These are phyloP conservation scores for Psilocybe cubensis DNA, from an alignment of 768 basidiomycete genomes.

Conservation along the genomic window DNA sequence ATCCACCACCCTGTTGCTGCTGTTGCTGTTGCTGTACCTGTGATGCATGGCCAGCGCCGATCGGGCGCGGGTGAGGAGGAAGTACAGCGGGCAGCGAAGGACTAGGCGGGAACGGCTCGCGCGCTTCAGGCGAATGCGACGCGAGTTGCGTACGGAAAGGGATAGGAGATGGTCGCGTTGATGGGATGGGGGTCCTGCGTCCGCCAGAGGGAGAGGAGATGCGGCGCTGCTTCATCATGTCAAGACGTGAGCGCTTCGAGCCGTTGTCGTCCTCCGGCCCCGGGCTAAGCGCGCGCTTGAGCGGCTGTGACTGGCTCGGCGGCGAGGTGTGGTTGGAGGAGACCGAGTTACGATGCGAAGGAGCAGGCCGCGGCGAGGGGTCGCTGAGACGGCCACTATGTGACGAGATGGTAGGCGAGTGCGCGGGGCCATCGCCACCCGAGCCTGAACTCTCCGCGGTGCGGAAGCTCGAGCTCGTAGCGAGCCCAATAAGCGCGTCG, in stretches of 20 bases:
- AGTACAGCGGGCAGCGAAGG: slow-evolving; percentile 64
- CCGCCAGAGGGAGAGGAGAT: slow-evolving; percentile 56
- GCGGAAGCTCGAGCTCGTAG: slow-evolving; percentile 14
- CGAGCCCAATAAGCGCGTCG: slow-evolving; percentile 78
- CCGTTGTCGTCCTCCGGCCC: slow-evolving; percentile 54
- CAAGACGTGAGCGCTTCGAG: slow-evolving; percentile 68
- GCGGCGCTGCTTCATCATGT: slow-evolving; percentile 52
- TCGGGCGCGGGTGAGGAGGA: slow-evolving; percentile 76
- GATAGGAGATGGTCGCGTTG: slow-evolving; percentile 69
- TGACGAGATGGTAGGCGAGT: slow-evolving; percentile 62
- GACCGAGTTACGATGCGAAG: slow-evolving; percentile 66
- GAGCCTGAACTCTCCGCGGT: slow-evolving; percentile 29
- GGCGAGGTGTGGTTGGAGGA: slow-evolving; percentile 75
- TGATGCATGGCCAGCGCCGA: slow-evolving; percentile 53
- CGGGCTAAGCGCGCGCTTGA: slow-evolving; percentile 76
- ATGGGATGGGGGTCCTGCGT: slow-evolving; percentile 58
- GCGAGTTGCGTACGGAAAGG: slow-evolving; percentile 75
- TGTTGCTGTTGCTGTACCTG: slow-evolving; percentile 33
- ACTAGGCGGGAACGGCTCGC: slow-evolving; percentile 54
- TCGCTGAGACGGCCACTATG: slow-evolving; percentile 58
- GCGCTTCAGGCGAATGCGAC: slow-evolving; percentile 70
- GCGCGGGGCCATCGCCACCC: slow-evolving; percentile 39
- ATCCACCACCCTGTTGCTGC: no score
- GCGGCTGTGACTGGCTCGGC: slow-evolving; percentile 37
- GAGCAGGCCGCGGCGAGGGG: slow-evolving; percentile 50